These are phyloP conservation scores for Hirsutella thompsonii DNA, from an alignment of 2,329 filamentous ascomycete species.

Conservation along the genomic window DNA sequence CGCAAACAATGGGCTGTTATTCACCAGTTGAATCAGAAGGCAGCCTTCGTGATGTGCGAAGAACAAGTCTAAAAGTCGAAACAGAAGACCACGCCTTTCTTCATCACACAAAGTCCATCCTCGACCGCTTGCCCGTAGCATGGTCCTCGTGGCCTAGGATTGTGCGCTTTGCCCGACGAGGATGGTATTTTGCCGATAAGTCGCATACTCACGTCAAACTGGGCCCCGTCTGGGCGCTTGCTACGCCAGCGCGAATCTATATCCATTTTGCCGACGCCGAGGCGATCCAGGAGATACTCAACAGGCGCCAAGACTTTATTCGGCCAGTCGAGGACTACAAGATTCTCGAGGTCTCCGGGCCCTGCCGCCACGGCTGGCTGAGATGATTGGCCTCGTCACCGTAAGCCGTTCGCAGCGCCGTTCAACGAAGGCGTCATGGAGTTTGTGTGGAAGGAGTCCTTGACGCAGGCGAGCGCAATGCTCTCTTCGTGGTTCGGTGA, in stretches of 20 bases:
- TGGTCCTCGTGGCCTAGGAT: not conserved
- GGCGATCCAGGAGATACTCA: conserved; percentile 1
- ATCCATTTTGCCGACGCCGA: not conserved
- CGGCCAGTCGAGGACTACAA: conserved; percentile 1
- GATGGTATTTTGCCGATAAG: not conserved
- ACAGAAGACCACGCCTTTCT: too few species aligned
- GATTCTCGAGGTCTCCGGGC: conserved; percentile 1
- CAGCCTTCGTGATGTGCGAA: too few species aligned
- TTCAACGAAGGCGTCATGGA: not conserved
- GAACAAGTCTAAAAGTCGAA: too few species aligned
- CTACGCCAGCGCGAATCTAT: not conserved
- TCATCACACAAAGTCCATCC: too few species aligned
- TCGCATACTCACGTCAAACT: not conserved
- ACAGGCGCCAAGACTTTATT: conserved; percentile 1
- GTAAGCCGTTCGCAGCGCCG: not conserved
- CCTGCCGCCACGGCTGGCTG: not conserved
- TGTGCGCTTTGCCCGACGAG: not conserved
- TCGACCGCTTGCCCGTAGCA: not conserved
- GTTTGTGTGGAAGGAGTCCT: not conserved
- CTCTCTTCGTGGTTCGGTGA: too few species aligned
- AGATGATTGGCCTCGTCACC: conserved; percentile 3
- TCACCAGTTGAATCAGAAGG: too few species aligned
- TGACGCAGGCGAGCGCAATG: too few species aligned
- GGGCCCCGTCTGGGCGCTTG: not conserved
- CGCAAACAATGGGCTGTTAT: too few species aligned